Evolutionary conservation across 2,329 filamentous ascomycete species (phyloP).

Genomic region (Chrysoporthe puriensis): DNA sequence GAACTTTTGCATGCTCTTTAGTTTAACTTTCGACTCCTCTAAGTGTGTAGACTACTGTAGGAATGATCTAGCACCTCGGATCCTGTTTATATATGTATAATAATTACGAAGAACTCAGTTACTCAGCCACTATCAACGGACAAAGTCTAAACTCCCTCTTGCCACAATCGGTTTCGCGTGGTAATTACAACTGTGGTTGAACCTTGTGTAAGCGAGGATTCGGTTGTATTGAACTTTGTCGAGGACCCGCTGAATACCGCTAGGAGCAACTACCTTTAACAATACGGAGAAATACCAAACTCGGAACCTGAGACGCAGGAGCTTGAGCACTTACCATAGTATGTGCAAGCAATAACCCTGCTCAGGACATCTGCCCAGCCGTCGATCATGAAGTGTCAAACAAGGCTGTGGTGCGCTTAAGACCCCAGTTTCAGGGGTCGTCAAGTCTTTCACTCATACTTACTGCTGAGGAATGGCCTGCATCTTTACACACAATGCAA

Average conservation of each 20-base stretch:
- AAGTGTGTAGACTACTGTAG: neutral
- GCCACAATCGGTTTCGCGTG: neutral
- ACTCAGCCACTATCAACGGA: neutral
- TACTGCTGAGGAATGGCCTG: neutral
- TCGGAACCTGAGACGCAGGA: conserved; percentile 3
- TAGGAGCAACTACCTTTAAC: neutral
- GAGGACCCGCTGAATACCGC: neutral
- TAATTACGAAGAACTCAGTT: neutral
- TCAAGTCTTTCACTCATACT: neutral
- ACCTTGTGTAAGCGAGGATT: too few species aligned
- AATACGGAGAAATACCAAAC: neutral
- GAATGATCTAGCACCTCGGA: neutral
- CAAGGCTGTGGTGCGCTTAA: neutral
- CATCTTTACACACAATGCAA: neutral
- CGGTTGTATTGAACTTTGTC: neutral
- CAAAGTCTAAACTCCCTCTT: neutral
- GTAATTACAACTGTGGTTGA: too few species aligned
- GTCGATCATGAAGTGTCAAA: conserved; percentile 11
- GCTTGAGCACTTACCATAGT: neutral
- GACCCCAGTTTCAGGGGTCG: neutral
- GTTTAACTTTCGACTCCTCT: neutral
- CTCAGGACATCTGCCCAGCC: neutral
- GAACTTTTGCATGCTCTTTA: neutral
- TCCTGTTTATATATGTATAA: neutral
- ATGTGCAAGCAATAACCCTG: conserved; percentile 6